A percentile compares a stretch with the other conserved stretches of the same genome.
These are phyloP conservation scores for Acanthamoeba healyi DNA, from an alignment of 208 protist species.

Conservation along the genomic window DNA sequence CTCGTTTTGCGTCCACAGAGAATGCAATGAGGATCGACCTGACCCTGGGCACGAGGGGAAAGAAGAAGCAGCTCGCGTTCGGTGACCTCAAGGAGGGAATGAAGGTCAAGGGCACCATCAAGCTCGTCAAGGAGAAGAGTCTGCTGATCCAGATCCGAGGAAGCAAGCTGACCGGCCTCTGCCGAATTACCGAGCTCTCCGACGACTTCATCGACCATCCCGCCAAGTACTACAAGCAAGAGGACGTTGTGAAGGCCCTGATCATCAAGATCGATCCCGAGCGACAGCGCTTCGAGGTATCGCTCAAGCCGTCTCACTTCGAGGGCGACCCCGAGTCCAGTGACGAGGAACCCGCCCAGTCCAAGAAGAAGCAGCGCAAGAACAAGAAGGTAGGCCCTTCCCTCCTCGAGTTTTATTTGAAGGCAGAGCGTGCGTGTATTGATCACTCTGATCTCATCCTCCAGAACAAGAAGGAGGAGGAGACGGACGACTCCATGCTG, in stretches of 20 bases:
- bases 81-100: conserved; percentile 75
- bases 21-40: conserved; percentile 6
- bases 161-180: conserved; percentile 69
- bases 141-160: conserved; percentile 72
- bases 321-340: conserved; percentile 42
- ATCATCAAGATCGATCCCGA: conserved; percentile 74
- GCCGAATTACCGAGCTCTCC: conserved; percentile 63
- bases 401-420: too few species aligned
- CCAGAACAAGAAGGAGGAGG: neutral
- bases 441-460: neutral
- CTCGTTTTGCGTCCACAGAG: neutral
- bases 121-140: conserved; percentile 44
- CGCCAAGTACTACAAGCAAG: conserved; percentile 14
- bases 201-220: conserved; percentile 66
- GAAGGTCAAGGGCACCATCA: conserved; percentile 70
- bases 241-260: conserved; percentile 77
- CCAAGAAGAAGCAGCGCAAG: conserved; percentile 53
- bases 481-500: conserved; percentile 33
- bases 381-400: neutral
- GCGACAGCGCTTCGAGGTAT: conserved; percentile 53
- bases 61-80: conserved; percentile 19
- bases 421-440: too few species aligned
- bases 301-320: conserved; percentile 73
- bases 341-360: neutral
- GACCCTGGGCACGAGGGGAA: neutral